phyloP scores from a whole-genome alignment of 352 stramenopile genomes.

The Saprolegnia parasitica region DNA sequence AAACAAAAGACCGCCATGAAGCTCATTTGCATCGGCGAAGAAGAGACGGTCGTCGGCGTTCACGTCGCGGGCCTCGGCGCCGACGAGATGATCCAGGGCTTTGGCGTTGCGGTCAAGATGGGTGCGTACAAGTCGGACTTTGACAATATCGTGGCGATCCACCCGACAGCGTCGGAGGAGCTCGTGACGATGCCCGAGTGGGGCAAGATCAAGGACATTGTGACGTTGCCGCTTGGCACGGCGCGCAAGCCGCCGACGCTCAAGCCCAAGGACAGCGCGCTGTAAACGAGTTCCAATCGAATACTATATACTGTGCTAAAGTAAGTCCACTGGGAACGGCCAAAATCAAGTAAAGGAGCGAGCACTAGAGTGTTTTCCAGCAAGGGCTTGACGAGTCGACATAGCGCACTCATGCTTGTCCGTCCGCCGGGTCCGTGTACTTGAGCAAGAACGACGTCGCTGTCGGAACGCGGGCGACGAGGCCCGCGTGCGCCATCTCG shows the following conservation, averaged over 20 bases:
- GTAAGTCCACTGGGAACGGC: too few relatives aligned
- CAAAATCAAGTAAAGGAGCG: too few relatives aligned
- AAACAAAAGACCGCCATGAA: slow-evolving; percentile 95
- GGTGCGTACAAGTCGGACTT: slow-evolving; percentile 96
- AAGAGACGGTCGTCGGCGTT: slow-evolving; percentile 93
- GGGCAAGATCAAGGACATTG: slow-evolving; percentile 80
- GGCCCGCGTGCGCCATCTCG: slow-evolving; percentile 9
- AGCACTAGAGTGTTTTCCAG: too few relatives aligned
- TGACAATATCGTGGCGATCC: slow-evolving; percentile 92
- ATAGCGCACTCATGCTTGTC: too few relatives aligned
- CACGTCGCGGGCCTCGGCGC: slow-evolving; percentile 91
- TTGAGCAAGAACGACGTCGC: background rate
- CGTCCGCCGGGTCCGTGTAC: background rate
- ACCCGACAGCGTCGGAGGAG: slow-evolving; percentile 95
- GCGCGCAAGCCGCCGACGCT: slow-evolving; percentile 34
- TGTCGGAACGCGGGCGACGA: background rate
- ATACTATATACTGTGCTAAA: too few relatives aligned
- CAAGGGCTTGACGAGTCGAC: too few relatives aligned
- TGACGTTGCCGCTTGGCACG: slow-evolving; percentile 46
- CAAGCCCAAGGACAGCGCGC: background rate
- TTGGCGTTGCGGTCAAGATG: slow-evolving; percentile 97
- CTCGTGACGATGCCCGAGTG: slow-evolving; percentile 91
- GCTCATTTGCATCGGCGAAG: slow-evolving; percentile 76
- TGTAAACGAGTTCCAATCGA: background rate
- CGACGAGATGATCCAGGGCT: slow-evolving; percentile 98